Evolutionary conservation across 495 filamentous ascomycete genomes (phyloP).

Genomic region (Margaritispora aquatica): DNA sequence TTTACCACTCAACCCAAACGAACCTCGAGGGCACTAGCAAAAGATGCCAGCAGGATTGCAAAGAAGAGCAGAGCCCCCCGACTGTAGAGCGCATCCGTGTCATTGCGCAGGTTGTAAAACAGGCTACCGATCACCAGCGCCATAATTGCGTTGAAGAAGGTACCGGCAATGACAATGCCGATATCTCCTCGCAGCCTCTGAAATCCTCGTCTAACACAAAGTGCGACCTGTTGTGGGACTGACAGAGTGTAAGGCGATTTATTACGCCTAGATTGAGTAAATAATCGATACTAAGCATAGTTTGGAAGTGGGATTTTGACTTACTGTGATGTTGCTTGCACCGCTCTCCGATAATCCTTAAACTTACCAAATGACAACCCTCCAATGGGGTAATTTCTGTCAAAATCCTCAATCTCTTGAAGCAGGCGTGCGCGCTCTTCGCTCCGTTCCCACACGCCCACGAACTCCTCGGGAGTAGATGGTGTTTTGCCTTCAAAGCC

Average conservation of each 20-base stretch:
- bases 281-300: not conserved
- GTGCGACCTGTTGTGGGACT: slow-evolving; percentile 47
- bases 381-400: slow-evolving; percentile 52
- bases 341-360: slow-evolving; percentile 52
- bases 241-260: slow-evolving; percentile 55
- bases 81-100: slow-evolving; percentile 66
- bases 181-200: slow-evolving; percentile 62
- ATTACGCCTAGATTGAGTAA: slow-evolving; percentile 45
- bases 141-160: slow-evolving; percentile 60
- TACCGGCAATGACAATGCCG: slow-evolving; percentile 56
- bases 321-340: slow-evolving; percentile 58
- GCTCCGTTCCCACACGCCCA: slow-evolving; percentile 64
- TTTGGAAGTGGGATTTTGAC: not conserved
- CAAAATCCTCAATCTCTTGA: slow-evolving; percentile 62
- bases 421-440: slow-evolving; percentile 55
- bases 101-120: slow-evolving; percentile 15
- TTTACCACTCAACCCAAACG: not conserved
- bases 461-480: slow-evolving; percentile 54
- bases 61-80: slow-evolving; percentile 86
- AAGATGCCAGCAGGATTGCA: slow-evolving; percentile 51
- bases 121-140: slow-evolving; percentile 39
- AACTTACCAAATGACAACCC: slow-evolving; percentile 60
- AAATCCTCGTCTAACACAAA: slow-evolving; percentile 53
- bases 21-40: slow-evolving; percentile 45
- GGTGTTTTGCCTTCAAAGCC: slow-evolving; percentile 60